Evolutionary conservation across 2,329 filamentous ascomycete genomes (phyloP).

Genomic region (Juglanconis oblonga): DNA sequence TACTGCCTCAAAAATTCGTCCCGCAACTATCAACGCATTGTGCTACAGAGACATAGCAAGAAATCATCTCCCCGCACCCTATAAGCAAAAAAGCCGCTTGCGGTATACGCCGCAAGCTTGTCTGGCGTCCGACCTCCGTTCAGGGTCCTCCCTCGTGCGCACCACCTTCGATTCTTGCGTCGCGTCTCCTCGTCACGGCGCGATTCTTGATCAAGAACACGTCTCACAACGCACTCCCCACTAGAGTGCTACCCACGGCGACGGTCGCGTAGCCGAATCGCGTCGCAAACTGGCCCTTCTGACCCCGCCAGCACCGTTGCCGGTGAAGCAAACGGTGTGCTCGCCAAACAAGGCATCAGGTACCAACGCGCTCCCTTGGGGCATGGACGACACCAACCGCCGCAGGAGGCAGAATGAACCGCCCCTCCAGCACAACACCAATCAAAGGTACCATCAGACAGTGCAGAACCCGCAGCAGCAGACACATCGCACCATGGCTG

Average conservation of each 20-base stretch:
- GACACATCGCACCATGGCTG: conserved; percentile 41
- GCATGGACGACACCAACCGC: conserved; percentile 77
- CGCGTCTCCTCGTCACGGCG: conserved; percentile 11
- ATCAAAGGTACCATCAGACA: conserved; percentile 46
- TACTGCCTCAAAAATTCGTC: conserved; percentile 13
- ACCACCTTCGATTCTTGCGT: conserved; percentile 14
- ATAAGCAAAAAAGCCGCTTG: conserved; percentile 3
- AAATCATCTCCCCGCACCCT: conserved; percentile 1
- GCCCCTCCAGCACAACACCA: conserved; percentile 60
- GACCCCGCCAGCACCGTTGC: conserved; percentile 62
- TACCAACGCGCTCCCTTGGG: conserved; percentile 50
- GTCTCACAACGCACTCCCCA: conserved; percentile 7
- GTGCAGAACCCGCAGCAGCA: conserved; percentile 47
- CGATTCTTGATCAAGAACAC: conserved; percentile 8
- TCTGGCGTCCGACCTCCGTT: conserved; percentile 9
- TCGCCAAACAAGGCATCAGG: conserved; percentile 51
- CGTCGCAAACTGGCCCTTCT: conserved; percentile 60
- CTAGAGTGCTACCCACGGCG: conserved; percentile 11
- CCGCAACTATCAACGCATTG: conserved; percentile 14
- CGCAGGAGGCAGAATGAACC: conserved; percentile 70
- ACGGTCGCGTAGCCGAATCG: conserved; percentile 31
- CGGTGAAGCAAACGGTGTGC: conserved; percentile 63
- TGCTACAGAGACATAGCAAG: conserved; percentile 14
- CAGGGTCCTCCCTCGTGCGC: conserved; percentile 13
- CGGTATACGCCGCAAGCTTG: conserved; percentile 11